phyloP scores from a whole-genome alignment of 2,329 filamentous ascomycete genomes.

The Beauveria pseudobassiana region DNA sequence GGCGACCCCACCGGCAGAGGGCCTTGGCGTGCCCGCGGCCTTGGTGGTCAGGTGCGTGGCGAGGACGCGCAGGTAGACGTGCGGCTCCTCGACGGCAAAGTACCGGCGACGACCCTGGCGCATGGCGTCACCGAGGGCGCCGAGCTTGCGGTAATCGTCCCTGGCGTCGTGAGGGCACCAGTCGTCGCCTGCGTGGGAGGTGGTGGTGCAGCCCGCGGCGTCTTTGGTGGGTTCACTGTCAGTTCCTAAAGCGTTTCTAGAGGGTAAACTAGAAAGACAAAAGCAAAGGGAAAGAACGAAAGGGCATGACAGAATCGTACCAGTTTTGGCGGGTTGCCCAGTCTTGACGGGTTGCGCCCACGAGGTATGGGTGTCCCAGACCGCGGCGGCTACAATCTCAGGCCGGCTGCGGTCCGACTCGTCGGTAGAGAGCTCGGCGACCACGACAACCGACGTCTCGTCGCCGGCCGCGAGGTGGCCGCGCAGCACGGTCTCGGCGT shows the following conservation, averaged over 20 bases:
- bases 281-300: neutral
- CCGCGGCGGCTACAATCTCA: conserved; percentile 12
- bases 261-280: neutral
- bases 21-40: conserved; percentile 14
- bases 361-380: conserved; percentile 13
- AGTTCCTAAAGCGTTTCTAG: no score
- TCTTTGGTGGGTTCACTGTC: neutral
- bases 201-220: neutral
- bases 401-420: neutral
- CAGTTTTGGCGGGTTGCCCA: neutral
- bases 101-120: neutral
- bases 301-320: neutral
- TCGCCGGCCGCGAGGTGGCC: conserved; percentile 4
- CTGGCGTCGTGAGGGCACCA: neutral
- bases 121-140: neutral
- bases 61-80: conserved; percentile 13
- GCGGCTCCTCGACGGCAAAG: conserved; percentile 7
- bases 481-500: conserved; percentile 4
- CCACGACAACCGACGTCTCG: conserved; percentile 8
- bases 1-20: conserved; percentile 10
- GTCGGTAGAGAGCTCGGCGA: conserved; percentile 11
- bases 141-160: neutral
- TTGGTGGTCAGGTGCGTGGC: conserved; percentile 14
- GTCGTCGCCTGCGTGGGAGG: neutral
- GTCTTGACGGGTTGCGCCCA: neutral